phyloP scores from a whole-genome alignment of 768 basidiomycete genomes.

The Naganishia onofrii region DNA sequence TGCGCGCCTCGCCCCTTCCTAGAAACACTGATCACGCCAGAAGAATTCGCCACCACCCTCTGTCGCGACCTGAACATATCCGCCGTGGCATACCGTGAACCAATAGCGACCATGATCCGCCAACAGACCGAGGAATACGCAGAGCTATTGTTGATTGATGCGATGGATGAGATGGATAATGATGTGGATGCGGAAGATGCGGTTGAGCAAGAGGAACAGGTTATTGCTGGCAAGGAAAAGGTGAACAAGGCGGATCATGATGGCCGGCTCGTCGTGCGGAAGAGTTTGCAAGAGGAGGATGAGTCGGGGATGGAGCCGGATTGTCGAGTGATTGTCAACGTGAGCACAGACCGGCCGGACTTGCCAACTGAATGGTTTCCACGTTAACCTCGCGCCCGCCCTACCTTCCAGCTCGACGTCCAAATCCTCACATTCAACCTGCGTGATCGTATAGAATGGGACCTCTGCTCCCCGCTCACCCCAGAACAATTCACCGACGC shows the following conservation, averaged over 20 bases:
- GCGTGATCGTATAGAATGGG: slow-evolving; percentile 97
- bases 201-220: slow-evolving; percentile 26
- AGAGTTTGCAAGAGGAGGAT: slow-evolving; percentile 57
- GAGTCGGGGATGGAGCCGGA: slow-evolving; percentile 48
- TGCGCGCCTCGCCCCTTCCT: background rate
- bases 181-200: slow-evolving; percentile 35
- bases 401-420: slow-evolving; percentile 76
- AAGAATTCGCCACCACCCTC: slow-evolving; percentile 78
- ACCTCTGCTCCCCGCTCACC: slow-evolving; percentile 79
- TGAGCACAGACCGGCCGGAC: no score
- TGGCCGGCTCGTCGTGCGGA: slow-evolving; percentile 50
- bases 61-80: slow-evolving; percentile 84
- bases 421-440: slow-evolving; percentile 90
- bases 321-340: slow-evolving; percentile 55
- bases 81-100: slow-evolving; percentile 64
- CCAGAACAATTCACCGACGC: slow-evolving; percentile 78
- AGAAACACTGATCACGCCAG: slow-evolving; percentile 76
- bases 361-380: no score
- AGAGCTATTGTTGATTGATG: slow-evolving; percentile 72
- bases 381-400: slow-evolving; percentile 15
- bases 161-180: slow-evolving; percentile 52
- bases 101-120: slow-evolving; percentile 78
- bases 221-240: slow-evolving; percentile 18
- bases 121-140: slow-evolving; percentile 89
- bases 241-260: slow-evolving; percentile 52